Evolutionary conservation across 2,329 filamentous ascomycete species (phyloP).

Genomic region (Aspergillus sp.): DNA sequence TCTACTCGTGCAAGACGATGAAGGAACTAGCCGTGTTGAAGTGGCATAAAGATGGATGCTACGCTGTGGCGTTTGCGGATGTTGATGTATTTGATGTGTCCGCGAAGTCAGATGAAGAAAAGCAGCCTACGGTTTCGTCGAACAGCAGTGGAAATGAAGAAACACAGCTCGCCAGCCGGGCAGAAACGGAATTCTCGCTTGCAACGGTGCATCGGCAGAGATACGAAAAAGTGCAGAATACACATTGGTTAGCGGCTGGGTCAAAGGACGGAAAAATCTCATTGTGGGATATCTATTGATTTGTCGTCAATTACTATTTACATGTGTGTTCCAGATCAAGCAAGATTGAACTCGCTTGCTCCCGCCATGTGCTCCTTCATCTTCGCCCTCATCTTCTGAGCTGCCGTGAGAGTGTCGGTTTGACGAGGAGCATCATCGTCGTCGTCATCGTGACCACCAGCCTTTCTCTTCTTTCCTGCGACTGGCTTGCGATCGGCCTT

Average conservation of each 20-base stretch:
- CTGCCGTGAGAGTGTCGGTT: conserved; percentile 49
- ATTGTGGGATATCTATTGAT: conserved; percentile 88
- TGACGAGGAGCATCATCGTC: conserved; percentile 30
- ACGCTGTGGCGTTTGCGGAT: conserved; percentile 71
- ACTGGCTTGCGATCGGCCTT: conserved; percentile 46
- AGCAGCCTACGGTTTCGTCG: too few relatives aligned
- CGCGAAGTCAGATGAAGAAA: neutral
- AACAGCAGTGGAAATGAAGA: neutral
- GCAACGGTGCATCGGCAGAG: conserved; percentile 65
- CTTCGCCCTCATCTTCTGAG: conserved; percentile 56
- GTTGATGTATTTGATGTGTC: conserved; percentile 25
- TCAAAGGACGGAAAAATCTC: conserved; percentile 95
- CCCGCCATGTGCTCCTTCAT: conserved; percentile 55
- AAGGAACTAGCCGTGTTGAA: conserved; percentile 88
- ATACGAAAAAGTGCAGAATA: conserved; percentile 63
- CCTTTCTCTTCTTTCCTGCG: conserved; percentile 41
- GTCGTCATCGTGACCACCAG: conserved; percentile 26
- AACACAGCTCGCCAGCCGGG: conserved; percentile 9
- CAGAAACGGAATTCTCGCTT: conserved; percentile 24
- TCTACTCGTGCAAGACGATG: conserved; percentile 79
- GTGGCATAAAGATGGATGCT: conserved; percentile 90
- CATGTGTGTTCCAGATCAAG: conserved; percentile 37
- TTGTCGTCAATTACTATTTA: conserved; percentile 31
- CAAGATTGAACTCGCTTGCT: conserved; percentile 61
- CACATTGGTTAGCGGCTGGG: conserved; percentile 88